A percentile compares a stretch with the other conserved stretches of the same genome.
Evolutionary conservation across 1,284 basidiomycete genomes (phyloP).

Genomic region (Boletus sp.): DNA sequence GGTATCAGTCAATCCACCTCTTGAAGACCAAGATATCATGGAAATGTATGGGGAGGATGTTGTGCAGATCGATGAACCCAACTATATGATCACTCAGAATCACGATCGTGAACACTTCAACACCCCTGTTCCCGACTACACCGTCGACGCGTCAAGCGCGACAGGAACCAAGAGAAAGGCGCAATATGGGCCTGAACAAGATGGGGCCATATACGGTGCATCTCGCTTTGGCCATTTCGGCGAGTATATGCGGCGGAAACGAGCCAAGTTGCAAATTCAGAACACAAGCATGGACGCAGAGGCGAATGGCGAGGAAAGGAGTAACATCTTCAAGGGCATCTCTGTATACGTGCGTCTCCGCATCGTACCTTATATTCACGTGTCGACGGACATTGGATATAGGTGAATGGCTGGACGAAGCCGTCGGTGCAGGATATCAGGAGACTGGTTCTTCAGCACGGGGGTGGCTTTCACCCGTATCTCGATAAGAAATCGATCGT

Average conservation of each 20-base stretch:
- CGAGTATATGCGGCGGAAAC: conserved; percentile 87
- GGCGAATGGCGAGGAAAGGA: conserved; percentile 27
- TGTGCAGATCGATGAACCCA: conserved; percentile 3
- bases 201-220: conserved; percentile 62
- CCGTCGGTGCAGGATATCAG: conserved; percentile 86
- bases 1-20: background rate
- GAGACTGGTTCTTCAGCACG: conserved; percentile 76
- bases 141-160: background rate
- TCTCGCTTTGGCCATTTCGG: conserved; percentile 80
- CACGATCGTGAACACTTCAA: conserved; percentile 6
- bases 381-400: background rate
- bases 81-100: background rate
- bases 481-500: conserved; percentile 74
- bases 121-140: conserved; percentile 1
- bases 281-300: conserved; percentile 56
- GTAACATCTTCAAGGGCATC: conserved; percentile 67
- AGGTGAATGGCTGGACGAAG: conserved; percentile 90
- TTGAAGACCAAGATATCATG: conserved; percentile 10
- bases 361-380: background rate
- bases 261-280: conserved; percentile 86
- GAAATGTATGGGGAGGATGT: conserved; percentile 9
- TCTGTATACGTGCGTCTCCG: conserved; percentile 68
- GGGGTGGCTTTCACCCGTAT: conserved; percentile 82
- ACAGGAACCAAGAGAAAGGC: conserved; percentile 21
- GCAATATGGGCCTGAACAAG: conserved; percentile 11